A percentile compares a stretch with the other conserved stretches of the same genome.
Evolutionary conservation across 106 monocot species (phyloP).

Genomic region (Apostasia ramifera): DNA sequence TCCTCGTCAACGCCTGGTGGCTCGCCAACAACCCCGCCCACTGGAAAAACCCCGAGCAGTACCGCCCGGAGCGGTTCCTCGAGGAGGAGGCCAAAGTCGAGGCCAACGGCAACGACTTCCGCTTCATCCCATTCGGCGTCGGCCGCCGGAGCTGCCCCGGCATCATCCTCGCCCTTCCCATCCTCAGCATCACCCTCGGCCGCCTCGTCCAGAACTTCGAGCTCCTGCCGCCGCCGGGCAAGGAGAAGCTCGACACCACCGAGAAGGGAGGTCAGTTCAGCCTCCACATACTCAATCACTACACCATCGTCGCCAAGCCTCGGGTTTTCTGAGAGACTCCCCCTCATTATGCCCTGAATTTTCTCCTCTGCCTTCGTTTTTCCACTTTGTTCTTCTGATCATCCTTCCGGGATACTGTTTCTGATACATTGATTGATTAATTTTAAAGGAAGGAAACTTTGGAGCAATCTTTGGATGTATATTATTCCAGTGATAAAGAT

Average conservation of each 20-base stretch:
- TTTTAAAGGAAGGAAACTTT: no score
- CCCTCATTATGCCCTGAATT: no score
- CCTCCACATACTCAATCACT: constrained; percentile 63
- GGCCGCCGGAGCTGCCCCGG: constrained; percentile 70
- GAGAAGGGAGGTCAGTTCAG: constrained; percentile 91
- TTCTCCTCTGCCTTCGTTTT: no score
- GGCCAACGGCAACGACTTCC: constrained; percentile 66
- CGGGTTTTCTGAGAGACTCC: constrained; percentile 20
- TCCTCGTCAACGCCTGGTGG: constrained; percentile 81
- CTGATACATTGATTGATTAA: no score
- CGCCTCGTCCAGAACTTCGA: constrained; percentile 75
- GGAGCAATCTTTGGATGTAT: no score
- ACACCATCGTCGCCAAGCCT: constrained; percentile 70
- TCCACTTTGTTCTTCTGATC: no score
- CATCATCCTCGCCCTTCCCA: constrained; percentile 77
- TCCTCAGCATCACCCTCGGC: constrained; percentile 66
- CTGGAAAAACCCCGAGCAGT: constrained; percentile 72
- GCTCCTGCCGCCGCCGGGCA: constrained; percentile 57
- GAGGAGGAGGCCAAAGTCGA: constrained; percentile 64
- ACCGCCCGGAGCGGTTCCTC: constrained; percentile 72
- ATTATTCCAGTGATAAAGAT: no score
- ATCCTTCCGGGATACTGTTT: no score
- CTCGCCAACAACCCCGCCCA: constrained; percentile 58
- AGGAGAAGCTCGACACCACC: constrained; percentile 51
- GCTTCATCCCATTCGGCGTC: constrained; percentile 63